Percentiles rank a stretch among this genome's conserved stretches.
phyloP scores from a whole-genome alignment of 2,329 filamentous ascomycete species.

The Exserohilum rostratum region DNA sequence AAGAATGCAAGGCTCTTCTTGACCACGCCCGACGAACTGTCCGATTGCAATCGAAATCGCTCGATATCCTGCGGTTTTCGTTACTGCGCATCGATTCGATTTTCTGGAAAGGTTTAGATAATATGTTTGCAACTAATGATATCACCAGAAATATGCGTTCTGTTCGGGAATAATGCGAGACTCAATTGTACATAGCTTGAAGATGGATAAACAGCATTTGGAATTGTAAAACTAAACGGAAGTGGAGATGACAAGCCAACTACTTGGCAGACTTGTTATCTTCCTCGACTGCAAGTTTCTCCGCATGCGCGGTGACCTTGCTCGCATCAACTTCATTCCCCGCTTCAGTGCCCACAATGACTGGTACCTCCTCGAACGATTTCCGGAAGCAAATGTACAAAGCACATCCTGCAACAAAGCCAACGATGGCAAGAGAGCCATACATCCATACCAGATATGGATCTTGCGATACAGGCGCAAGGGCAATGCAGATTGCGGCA shows the following conservation, averaged over 20 bases:
- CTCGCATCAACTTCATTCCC: background rate
- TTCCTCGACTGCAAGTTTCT: background rate
- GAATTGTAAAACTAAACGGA: background rate
- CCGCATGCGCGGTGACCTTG: background rate
- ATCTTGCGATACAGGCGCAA: conserved; percentile 35
- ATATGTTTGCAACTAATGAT: background rate
- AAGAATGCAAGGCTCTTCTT: background rate
- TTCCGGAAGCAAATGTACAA: conserved; percentile 54
- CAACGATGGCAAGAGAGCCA: conserved; percentile 9
- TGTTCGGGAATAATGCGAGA: background rate
- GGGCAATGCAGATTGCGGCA: conserved; percentile 34
- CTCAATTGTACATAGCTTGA: background rate
- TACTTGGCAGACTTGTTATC: background rate
- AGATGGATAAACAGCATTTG: background rate
- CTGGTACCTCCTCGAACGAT: conserved; percentile 30
- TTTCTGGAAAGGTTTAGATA: background rate
- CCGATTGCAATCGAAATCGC: background rate
- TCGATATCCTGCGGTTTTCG: background rate
- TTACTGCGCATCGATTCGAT: background rate
- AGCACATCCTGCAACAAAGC: conserved; percentile 15
- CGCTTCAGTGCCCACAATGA: background rate
- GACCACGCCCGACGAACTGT: background rate
- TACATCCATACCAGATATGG: conserved; percentile 33
- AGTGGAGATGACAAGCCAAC: background rate
- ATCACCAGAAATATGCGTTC: background rate